These are phyloP conservation scores for Linnemannia elongata DNA, from an alignment of 192 early-diverging fungal genomes.

Conservation along the genomic window DNA sequence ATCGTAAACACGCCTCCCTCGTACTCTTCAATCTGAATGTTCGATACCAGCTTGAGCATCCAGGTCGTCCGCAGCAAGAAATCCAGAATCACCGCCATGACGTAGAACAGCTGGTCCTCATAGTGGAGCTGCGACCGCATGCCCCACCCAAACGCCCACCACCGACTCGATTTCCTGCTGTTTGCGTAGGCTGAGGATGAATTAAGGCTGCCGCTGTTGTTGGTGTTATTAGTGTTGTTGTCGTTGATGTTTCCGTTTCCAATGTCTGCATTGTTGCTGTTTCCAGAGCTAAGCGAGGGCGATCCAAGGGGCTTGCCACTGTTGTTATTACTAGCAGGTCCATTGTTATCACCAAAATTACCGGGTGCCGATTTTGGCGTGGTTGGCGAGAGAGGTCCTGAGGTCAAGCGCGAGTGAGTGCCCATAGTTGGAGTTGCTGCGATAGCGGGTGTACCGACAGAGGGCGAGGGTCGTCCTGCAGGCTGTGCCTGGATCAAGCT, in stretches of 20 bases:
- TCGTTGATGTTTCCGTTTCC: not conserved
- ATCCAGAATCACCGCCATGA: constrained; percentile 83
- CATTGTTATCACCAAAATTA: not conserved
- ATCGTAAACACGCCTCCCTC: constrained; percentile 82
- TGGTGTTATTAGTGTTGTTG: constrained; percentile 3
- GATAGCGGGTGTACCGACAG: constrained; percentile 35
- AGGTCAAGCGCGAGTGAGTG: constrained; percentile 24
- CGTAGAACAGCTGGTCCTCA: constrained; percentile 74
- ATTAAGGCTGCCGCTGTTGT: not conserved
- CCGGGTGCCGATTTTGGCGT: constrained; percentile 31
- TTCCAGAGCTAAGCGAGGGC: not conserved
- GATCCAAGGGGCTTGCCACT: not conserved
- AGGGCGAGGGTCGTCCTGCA: constrained; percentile 31
- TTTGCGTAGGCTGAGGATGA: constrained; percentile 1
- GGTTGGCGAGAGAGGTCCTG: constrained; percentile 1
- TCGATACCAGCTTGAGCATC: constrained; percentile 80
- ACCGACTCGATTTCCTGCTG: not conserved
- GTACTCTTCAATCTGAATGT: constrained; percentile 73
- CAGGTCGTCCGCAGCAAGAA: constrained; percentile 88
- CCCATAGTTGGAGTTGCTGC: constrained; percentile 9
- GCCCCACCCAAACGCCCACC: not conserved
- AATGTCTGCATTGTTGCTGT: constrained; percentile 18
- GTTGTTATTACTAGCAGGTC: not conserved
- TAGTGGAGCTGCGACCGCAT: constrained; percentile 70
- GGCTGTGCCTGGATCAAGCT: constrained; percentile 65